Evolutionary conservation across 768 basidiomycete genomes (phyloP), one percentile per base, ranked within the genome.

Genomic region (Podaxis sp.): DNA sequence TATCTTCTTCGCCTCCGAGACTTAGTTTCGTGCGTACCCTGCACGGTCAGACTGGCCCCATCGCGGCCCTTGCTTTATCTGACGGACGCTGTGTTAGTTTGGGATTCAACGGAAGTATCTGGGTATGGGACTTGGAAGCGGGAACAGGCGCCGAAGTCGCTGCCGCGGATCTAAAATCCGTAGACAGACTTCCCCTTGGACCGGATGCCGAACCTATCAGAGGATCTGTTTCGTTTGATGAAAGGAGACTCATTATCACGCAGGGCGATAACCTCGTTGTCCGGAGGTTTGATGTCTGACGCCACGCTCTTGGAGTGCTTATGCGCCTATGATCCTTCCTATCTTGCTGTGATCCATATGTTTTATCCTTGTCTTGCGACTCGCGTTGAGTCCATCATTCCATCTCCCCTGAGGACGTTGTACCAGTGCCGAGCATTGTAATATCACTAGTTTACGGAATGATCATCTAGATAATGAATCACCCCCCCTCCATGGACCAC

Each of bases 61-160:
- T 92, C 24, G 81, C 81, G 3, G 82, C 88, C 3, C 79, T 94
- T 22, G 82, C 88, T 15, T 78, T 94, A 38, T 85, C 92, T 29
- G 92, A 94, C 72, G 92, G 92, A 24, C 85, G 92, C 2, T 94
- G 92, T 66, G 88, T 94, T 29, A 88, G 89, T 68, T 74, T 93
- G 19, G 85, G 88, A 8, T 74, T 74, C 37, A 86, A 91, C 70
- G 90, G 90, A 43, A 84, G 84, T 67, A 81, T 94, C 47, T 92
- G 90, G 89, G 89, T 91, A 2, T 94, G 92, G 92, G 92, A 94
- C 74, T 77, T 94, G 36, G 92, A 94, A 71, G 81, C 78, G 57
- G 80, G 74, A 55, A 82, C 76, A 56, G 80, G 80, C 25, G 79
- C 77, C 40, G 78, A 80, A 68, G 76, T 80, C 55, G 73, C 77